A percentile compares a stretch with the other conserved stretches of the same genome.
phyloP scores from a whole-genome alignment of 495 filamentous ascomycete genomes.

The Daldinia decipiens region DNA sequence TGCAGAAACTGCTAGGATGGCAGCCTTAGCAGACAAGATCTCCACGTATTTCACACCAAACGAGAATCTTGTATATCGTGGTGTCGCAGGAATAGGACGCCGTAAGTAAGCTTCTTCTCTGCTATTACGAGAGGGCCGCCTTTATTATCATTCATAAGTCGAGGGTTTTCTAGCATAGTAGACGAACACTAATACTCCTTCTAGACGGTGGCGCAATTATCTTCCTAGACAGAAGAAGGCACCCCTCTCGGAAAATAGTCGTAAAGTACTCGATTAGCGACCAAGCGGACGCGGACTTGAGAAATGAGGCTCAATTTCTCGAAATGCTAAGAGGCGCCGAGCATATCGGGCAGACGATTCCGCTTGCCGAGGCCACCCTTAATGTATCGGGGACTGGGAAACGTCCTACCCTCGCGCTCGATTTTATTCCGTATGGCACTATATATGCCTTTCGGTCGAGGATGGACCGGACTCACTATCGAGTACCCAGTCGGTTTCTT shows the following conservation, averaged over 20 bases:
- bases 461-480: not conserved
- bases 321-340: constrained; percentile 33
- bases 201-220: constrained; percentile 25
- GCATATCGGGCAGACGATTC: constrained; percentile 33
- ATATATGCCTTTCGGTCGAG: not conserved
- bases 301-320: constrained; percentile 30
- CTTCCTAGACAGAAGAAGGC: constrained; percentile 8
- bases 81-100: constrained; percentile 16
- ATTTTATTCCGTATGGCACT: constrained; percentile 30
- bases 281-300: constrained; percentile 12
- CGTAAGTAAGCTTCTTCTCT: constrained; percentile 16
- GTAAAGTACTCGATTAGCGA: constrained; percentile 38
- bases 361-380: constrained; percentile 9
- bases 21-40: not conserved
- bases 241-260: constrained; percentile 12
- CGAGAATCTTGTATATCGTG: constrained; percentile 11
- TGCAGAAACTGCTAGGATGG: not conserved
- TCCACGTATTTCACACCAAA: constrained; percentile 9
- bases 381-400: constrained; percentile 8
- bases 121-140: not conserved
- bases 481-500: constrained; percentile 25
- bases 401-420: constrained; percentile 35
- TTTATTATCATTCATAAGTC: not conserved
- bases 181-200: not conserved
- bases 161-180: not conserved